Conservation (phyloP, 352 stramenopile species). For the Pythium myriotylum region DNA sequence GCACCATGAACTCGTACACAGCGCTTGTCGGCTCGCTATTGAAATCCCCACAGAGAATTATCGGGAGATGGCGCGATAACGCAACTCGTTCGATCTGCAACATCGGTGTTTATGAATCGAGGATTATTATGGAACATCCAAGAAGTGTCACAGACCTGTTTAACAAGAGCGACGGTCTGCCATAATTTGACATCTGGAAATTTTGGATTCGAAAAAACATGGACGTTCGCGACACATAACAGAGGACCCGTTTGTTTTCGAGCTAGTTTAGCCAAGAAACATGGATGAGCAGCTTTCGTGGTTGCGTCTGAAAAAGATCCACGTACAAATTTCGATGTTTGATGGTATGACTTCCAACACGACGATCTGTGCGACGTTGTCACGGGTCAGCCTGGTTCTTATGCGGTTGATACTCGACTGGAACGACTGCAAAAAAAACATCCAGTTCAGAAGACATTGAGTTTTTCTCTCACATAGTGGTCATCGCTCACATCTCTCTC, state of each 20-base stretch:
- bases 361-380: conserved; percentile 98
- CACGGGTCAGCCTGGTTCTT: conserved; percentile 92
- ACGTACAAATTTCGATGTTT: conserved; percentile 66
- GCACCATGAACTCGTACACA: conserved; percentile 97
- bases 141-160: conserved; percentile 53
- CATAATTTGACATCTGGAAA: conserved; percentile 99
- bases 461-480: neutral
- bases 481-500: conserved; percentile 48
- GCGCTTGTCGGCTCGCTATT: conserved; percentile 97
- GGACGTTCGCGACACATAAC: conserved; percentile 97
- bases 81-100: conserved; percentile 74
- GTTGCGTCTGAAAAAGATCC: neutral
- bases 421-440: conserved; percentile 21
- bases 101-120: neutral
- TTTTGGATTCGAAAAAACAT: conserved; percentile 99
- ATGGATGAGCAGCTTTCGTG: neutral
- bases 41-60: conserved; percentile 99
- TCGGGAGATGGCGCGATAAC: conserved; percentile 81
- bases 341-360: conserved; percentile 95
- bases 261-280: conserved; percentile 20
- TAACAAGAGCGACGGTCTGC: conserved; percentile 91
- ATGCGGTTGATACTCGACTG: conserved; percentile 43
- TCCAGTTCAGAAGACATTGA: neutral
- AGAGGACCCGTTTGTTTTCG: conserved; percentile 44
- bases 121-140: neutral